Evolutionary conservation across 2,329 filamentous ascomycete species (phyloP).

Genomic region (Metarhizium album): DNA sequence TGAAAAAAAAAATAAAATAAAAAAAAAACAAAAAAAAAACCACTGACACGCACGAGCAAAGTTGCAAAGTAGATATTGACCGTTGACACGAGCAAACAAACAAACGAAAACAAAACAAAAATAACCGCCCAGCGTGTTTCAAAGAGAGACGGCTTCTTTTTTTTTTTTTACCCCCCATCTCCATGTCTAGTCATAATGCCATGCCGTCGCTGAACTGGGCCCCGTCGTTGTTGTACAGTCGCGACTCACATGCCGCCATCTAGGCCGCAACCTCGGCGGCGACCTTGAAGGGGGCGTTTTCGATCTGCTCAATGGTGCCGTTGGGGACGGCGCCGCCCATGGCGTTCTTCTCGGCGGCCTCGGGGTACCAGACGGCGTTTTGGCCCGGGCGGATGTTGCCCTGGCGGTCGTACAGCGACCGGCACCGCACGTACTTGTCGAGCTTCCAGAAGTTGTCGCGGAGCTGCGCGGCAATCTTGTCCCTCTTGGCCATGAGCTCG

Average conservation of each 20-base stretch:
- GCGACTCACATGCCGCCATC: not conserved
- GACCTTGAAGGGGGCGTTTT: not conserved
- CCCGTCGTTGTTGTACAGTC: not conserved
- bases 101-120: too few relatives aligned
- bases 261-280: not conserved
- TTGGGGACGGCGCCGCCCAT: not conserved
- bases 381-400: slow-evolving; percentile 4
- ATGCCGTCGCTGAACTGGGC: not conserved
- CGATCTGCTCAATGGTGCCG: not conserved
- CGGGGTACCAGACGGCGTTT: slow-evolving; percentile 4
- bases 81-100: too few relatives aligned
- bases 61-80: too few relatives aligned
- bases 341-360: not conserved
- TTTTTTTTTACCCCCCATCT: too few relatives aligned
- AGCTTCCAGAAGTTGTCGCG: slow-evolving; percentile 58
- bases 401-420: slow-evolving; percentile 49
- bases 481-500: slow-evolving; percentile 25
- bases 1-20: too few relatives aligned
- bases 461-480: slow-evolving; percentile 38
- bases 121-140: too few relatives aligned
- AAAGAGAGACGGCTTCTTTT: too few relatives aligned
- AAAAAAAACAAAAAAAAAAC: too few relatives aligned
- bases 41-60: too few relatives aligned
- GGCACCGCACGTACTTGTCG: slow-evolving; percentile 55
- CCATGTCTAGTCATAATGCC: not conserved